These are phyloP conservation scores for Pleurotus citrinopileatus DNA, from an alignment of 768 basidiomycete species.

Conservation along the genomic window DNA sequence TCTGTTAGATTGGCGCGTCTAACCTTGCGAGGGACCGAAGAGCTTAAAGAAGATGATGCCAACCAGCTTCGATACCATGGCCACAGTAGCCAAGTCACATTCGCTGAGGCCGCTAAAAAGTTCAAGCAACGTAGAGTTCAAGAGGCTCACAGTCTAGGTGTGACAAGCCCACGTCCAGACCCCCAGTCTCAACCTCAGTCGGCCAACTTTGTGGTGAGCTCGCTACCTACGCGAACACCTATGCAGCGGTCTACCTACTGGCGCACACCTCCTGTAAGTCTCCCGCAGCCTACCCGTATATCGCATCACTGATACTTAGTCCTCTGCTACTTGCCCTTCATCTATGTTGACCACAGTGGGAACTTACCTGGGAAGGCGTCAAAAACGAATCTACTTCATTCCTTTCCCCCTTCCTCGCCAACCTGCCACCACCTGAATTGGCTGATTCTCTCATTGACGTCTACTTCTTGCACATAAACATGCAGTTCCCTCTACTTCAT, in stretches of 20 bases:
- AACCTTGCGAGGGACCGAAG: conserved; percentile 1
- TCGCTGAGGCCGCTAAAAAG: conserved; percentile 52
- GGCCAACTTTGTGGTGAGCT: conserved; percentile 16
- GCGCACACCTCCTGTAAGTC: conserved; percentile 52
- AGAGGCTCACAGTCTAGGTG: conserved; percentile 23
- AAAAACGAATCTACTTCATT: conserved; percentile 27
- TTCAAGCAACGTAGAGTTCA: conserved; percentile 50
- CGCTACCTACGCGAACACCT: conserved; percentile 10
- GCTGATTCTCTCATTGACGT: conserved; percentile 55
- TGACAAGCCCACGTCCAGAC: conserved; percentile 8
- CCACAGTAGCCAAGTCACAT: conserved; percentile 53
- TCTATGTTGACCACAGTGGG: conserved; percentile 43
- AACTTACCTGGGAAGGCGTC: conserved; percentile 49
- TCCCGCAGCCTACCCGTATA: conserved; percentile 1
- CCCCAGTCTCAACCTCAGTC: too few relatives aligned
- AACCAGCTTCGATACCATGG: conserved; percentile 58
- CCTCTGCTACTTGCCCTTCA: not conserved
- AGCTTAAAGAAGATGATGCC: conserved; percentile 20
- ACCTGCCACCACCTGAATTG: conserved; percentile 67
- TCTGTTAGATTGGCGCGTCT: not conserved
- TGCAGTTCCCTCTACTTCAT: conserved; percentile 66
- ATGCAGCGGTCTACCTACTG: conserved; percentile 50
- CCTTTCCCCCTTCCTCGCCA: conserved; percentile 30
- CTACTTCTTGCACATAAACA: conserved; percentile 65
- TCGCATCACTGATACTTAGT: not conserved